Evolutionary conservation across 352 stramenopile species (phyloP).

Genomic region (Elongisporangium undulatum): DNA sequence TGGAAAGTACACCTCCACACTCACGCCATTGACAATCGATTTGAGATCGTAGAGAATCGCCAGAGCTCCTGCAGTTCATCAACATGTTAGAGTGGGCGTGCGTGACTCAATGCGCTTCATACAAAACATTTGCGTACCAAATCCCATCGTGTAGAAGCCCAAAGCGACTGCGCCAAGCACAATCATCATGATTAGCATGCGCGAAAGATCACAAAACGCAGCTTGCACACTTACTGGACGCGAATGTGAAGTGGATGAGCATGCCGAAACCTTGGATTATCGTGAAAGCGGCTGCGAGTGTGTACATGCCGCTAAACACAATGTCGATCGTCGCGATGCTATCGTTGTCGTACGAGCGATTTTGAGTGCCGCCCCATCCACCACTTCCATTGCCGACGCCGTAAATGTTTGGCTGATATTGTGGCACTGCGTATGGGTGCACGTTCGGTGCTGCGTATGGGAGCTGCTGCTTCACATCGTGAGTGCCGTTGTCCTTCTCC

Average conservation of each 20-base stretch:
- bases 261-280: conserved; percentile 85
- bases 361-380: conserved; percentile 34
- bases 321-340: conserved; percentile 67
- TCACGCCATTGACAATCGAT: conserved; percentile 76
- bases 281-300: conserved; percentile 70
- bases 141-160: conserved; percentile 83
- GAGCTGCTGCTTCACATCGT: conserved; percentile 25
- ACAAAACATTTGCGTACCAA: conserved; percentile 31
- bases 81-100: not conserved
- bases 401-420: conserved; percentile 68
- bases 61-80: conserved; percentile 28
- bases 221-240: conserved; percentile 29
- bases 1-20: conserved; percentile 80
- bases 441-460: conserved; percentile 71
- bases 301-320: conserved; percentile 85
- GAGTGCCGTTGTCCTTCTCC: conserved; percentile 44
- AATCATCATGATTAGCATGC: conserved; percentile 7
- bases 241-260: conserved; percentile 65
- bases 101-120: not conserved
- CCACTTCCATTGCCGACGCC: conserved; percentile 25
- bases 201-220: not conserved
- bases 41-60: conserved; percentile 86
- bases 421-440: conserved; percentile 74
- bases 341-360: conserved; percentile 35
- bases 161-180: conserved; percentile 42